Base-by-base conservation (phyloP, 306 rosid species). In the Rosa persica region DNA sequence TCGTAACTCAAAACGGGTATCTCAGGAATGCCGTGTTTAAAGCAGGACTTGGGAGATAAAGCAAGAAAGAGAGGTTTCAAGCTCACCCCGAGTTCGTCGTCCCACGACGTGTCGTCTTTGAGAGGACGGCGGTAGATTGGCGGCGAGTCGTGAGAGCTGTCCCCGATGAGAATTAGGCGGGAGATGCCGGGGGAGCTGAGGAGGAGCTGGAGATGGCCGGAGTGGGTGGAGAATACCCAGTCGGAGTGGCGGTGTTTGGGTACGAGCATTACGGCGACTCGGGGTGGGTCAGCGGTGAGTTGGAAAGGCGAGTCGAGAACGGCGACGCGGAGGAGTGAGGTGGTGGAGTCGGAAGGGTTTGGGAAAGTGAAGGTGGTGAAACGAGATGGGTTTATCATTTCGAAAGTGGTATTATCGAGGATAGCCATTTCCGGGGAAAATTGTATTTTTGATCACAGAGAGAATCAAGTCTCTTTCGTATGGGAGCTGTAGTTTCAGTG, bases 201-300 rank as follows among this genome's bases (percentile, higher is more conserved):
- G 67, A 92, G 97, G 39, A 95, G 95, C 88, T 89, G 97, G 51
- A 87, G 82, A 25, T 90, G 98, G 72, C 98, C 97, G 30, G 76
- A 73, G 67, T 87, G 83, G 3, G 97, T 88, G 67, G 90, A 90
- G 87, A 92, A 95, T 49, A 88, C 86, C 98, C 98, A 95, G 72
- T 95, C 97, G 42, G 87, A 25, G 81, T 94, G 93, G 23, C 97
- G 97, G 62, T 83, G 85, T 36, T 72, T 75, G 3, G 97, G 98
- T 72, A 92, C 93, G 46, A 88, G 79, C 90, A 92, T 86, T 40
- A 89, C 89, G 46, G 87, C 91, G 40, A 88, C 93, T 40, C 23
- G 82, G 46, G 91, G 87, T 6, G 87, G 39, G 76, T 22, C 79
- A 86, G 3, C 36, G 3, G 2, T 3, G 58, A 78, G 34, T 30